These are phyloP conservation scores for Sphenostylis stenocarpa DNA, from an alignment of 306 rosid genomes.

Conservation along the genomic window DNA sequence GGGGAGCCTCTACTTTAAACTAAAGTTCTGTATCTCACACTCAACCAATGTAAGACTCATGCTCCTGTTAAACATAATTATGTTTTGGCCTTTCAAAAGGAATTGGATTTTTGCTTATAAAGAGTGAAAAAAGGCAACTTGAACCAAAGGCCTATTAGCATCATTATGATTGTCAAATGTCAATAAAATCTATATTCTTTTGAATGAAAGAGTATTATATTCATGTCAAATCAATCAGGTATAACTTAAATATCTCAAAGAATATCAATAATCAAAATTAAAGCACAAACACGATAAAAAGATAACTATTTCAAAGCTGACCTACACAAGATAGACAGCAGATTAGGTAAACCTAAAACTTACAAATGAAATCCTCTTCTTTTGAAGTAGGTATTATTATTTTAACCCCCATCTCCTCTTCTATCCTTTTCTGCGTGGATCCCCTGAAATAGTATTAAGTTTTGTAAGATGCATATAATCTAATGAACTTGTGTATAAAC, in stretches of 20 bases:
- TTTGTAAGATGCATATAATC: slow-evolving; percentile 23
- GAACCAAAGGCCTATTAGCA: neutral
- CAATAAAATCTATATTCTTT: neutral
- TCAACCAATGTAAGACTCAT: slow-evolving; percentile 8
- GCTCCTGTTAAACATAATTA: slow-evolving; percentile 11
- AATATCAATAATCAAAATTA: slow-evolving; percentile 11
- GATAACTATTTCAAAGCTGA: slow-evolving; percentile 26
- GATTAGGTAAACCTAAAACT: slow-evolving; percentile 40
- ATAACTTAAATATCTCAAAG: slow-evolving; percentile 17
- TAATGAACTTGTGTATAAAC: slow-evolving; percentile 26
- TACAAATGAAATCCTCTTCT: slow-evolving; percentile 67
- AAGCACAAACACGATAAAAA: neutral
- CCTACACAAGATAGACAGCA: neutral
- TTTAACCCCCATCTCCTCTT: slow-evolving; percentile 74
- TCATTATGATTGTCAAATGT: neutral
- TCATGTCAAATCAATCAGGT: slow-evolving; percentile 7
- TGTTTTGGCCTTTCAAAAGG: neutral
- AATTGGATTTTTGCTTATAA: neutral
- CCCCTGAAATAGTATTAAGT: slow-evolving; percentile 55
- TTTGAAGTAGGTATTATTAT: slow-evolving; percentile 67
- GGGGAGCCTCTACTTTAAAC: slow-evolving; percentile 15
- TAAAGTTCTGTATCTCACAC: slow-evolving; percentile 7
- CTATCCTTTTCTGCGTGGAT: slow-evolving; percentile 66
- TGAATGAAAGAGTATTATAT: slow-evolving; percentile 1
- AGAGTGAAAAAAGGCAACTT: neutral